A percentile compares a stretch with the other conserved stretches of the same genome.
Conservation (phyloP, 2,329 filamentous ascomycete genomes). For the Pleurostoma richardsiae region DNA sequence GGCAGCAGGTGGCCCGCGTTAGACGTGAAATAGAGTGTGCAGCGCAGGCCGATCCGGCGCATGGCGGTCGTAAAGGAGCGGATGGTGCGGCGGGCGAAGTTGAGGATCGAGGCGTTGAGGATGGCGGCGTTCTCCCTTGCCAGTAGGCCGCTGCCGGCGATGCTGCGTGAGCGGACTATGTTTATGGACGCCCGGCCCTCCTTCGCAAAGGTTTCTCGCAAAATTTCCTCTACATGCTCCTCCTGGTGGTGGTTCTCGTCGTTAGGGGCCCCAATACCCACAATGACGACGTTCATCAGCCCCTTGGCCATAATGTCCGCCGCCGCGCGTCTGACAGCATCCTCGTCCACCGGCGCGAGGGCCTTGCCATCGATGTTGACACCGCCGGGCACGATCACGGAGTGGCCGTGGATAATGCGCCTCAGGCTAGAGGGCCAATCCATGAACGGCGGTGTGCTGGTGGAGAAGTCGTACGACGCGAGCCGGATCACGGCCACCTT, state of each 20-base stretch:
- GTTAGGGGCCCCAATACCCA: conserved; percentile 54
- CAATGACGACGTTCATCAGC: conserved; percentile 42
- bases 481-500: conserved; percentile 25
- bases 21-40: conserved; percentile 40
- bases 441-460: conserved; percentile 37
- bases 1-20: conserved; percentile 44
- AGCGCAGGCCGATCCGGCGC: conserved; percentile 28
- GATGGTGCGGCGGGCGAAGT: conserved; percentile 40
- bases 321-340: conserved; percentile 18
- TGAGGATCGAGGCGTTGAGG: conserved; percentile 45
- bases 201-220: conserved; percentile 17
- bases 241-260: conserved; percentile 49
- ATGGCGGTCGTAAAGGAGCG: conserved; percentile 38
- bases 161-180: conserved; percentile 24
- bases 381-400: conserved; percentile 41
- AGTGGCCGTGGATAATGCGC: conserved; percentile 6
- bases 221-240: conserved; percentile 38
- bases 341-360: conserved; percentile 33
- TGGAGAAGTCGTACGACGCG: conserved; percentile 12
- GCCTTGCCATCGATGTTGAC: conserved; percentile 23
- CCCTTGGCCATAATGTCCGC: conserved; percentile 14
- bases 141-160: conserved; percentile 31
- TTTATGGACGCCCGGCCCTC: conserved; percentile 25
- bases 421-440: conserved; percentile 32
- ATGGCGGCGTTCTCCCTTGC: conserved; percentile 49